Evolutionary conservation across 78 protist species (phyloP), one percentile per base, ranked within the genome.

Genomic region (Speleostelium caveatum): DNA sequence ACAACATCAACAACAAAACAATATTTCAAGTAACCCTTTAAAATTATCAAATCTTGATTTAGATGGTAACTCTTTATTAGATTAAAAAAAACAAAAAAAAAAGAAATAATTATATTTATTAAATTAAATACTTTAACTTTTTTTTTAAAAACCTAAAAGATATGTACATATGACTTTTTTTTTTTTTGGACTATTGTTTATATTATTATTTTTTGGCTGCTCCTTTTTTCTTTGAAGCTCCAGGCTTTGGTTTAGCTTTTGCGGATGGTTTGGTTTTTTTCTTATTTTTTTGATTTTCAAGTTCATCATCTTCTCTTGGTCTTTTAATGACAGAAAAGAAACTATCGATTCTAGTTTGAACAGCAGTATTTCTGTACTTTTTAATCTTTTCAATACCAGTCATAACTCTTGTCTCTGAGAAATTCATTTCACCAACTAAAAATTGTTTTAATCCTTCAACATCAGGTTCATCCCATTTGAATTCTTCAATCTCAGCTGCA

Each of bases 401-500:
- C 17, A 36, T 32, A 0, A 93, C 89, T 53, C 95, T 36, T 10
- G 28, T 63, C 3, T 93, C 93, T 30, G 73, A 41, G 75, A 97
- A 97, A 26, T 94, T 93, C 86, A 96, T 97, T 60, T 96, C 98
- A 21, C 45, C 55, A 42, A 85, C 95, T 8, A 97, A 77, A 53
- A 93, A 97, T 65, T 88, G 6, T 19, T 86, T 30, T 28, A 95
- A 41, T 22, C 97, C 99, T 2, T 92, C 96, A 21, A 77, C 95
- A 80, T 97, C 98, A n/a, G 96, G 96, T 12, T 88, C 97, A 24
- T 42, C 60, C 98, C 96, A 96, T 14, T 73, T 24, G 36, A 93
- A 30, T n/a, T 73, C 51, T 66, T 75, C 45, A 67, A 77, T 3
- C 16, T 93, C 75, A 4, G 1, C 74, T 3, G 61, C 69, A 7